Percentiles rank a stretch among this genome's conserved stretches.
These are phyloP conservation scores for Crassisporium funariophilum DNA, from an alignment of 768 basidiomycete species.

Conservation along the genomic window DNA sequence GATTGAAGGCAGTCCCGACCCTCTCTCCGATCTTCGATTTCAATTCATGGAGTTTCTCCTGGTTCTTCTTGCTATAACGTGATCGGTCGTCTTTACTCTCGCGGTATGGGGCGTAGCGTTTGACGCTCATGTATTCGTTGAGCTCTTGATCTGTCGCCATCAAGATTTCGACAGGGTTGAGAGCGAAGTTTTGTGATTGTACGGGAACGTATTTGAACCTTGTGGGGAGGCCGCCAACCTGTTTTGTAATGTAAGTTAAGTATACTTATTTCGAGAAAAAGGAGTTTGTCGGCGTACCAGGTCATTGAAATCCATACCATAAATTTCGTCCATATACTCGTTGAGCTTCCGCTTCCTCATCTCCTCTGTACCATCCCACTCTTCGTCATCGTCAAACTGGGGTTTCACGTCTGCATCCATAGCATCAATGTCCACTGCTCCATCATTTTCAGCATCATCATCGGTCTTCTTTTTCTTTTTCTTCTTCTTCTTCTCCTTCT, in stretches of 20 bases:
- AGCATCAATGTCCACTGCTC: slow-evolving; percentile 61
- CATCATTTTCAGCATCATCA: slow-evolving; percentile 44
- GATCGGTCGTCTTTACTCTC: slow-evolving; percentile 42
- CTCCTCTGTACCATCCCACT: slow-evolving; percentile 89
- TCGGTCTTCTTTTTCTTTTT: slow-evolving; percentile 63
- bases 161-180: slow-evolving; percentile 85
- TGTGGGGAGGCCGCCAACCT: slow-evolving; percentile 90
- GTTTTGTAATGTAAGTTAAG: slow-evolving; percentile 9
- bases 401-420: slow-evolving; percentile 48
- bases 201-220: slow-evolving; percentile 91
- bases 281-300: slow-evolving; percentile 55
- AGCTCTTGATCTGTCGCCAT: slow-evolving; percentile 91
- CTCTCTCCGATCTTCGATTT: slow-evolving; percentile 61
- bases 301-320: slow-evolving; percentile 93
- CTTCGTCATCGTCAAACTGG: slow-evolving; percentile 48
- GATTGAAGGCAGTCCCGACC: slow-evolving; percentile 12
- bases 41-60: slow-evolving; percentile 71
- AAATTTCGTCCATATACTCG: slow-evolving; percentile 89
- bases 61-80: slow-evolving; percentile 66
- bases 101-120: slow-evolving; percentile 90
- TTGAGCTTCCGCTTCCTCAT: slow-evolving; percentile 84
- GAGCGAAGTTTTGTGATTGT: slow-evolving; percentile 59
- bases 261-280: not conserved
- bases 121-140: slow-evolving; percentile 88
- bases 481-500: slow-evolving; percentile 55